Conservation (phyloP, 768 basidiomycete genomes). For the Lactarius indigo region DNA sequence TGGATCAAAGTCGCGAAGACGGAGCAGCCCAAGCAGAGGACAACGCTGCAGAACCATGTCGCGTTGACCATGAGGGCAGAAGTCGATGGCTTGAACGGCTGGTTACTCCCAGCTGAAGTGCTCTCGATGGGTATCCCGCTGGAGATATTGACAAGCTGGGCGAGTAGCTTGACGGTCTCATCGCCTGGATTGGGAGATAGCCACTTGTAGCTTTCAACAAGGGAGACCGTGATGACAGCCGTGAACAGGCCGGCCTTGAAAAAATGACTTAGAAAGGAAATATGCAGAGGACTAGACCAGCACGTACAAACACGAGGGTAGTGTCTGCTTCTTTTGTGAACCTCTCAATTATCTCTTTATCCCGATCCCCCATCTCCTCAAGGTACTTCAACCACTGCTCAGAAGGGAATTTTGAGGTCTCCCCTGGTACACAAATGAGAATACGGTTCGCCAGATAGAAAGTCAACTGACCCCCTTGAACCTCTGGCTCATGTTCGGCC, state of each 20-base stretch:
- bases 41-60: constrained; percentile 17
- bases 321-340: neutral
- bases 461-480: neutral
- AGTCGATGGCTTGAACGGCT: neutral
- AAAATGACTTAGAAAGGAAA: neutral
- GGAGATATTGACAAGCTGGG: constrained; percentile 3
- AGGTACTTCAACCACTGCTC: constrained; percentile 9
- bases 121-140: neutral
- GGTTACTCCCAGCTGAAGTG: neutral
- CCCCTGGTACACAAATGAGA: neutral
- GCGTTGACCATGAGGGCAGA: constrained; percentile 7
- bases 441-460: neutral
- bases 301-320: constrained; percentile 12
- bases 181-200: constrained; percentile 5
- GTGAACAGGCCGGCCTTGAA: constrained; percentile 21
- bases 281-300: neutral
- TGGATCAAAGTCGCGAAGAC: constrained; percentile 14
- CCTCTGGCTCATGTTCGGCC: neutral
- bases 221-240: constrained; percentile 7
- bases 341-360: neutral
- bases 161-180: neutral
- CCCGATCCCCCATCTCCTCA: neutral
- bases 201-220: constrained; percentile 16
- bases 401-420: neutral
- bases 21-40: neutral